These are phyloP conservation scores for Fusarium sp. DNA, from an alignment of 2,329 filamentous ascomycete species.

Conservation along the genomic window DNA sequence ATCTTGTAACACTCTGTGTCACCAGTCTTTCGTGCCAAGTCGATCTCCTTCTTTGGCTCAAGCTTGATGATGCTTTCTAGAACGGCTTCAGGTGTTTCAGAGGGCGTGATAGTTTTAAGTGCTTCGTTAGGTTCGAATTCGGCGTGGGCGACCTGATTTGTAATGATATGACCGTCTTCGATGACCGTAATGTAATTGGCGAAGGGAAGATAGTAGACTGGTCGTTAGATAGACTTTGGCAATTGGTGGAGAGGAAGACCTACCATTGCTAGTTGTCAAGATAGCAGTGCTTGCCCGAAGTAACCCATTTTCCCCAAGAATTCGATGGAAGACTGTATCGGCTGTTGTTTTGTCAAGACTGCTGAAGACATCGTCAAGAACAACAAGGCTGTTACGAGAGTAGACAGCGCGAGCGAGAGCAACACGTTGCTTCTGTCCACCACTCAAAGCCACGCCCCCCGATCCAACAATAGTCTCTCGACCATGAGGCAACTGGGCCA, in stretches of 20 bases:
- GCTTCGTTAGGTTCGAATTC: conserved; percentile 24
- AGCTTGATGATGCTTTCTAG: background rate
- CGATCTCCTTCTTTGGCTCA: conserved; percentile 23
- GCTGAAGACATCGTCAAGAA: conserved; percentile 62
- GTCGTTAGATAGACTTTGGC: background rate
- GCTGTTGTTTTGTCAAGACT: conserved; percentile 59
- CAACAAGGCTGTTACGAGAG: conserved; percentile 51
- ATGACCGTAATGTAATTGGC: conserved; percentile 46
- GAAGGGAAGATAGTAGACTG: conserved; percentile 42
- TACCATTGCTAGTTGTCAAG: conserved; percentile 20
- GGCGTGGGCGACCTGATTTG: conserved; percentile 43
- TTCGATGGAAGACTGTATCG: conserved; percentile 54
- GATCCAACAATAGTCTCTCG: conserved; percentile 55
- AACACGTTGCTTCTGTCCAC: conserved; percentile 58
- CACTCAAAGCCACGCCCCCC: conserved; percentile 57
- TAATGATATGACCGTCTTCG: conserved; percentile 33
- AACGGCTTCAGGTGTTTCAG: rapidly evolving
- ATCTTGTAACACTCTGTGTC: conserved; percentile 48
- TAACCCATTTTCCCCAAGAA: conserved; percentile 57
- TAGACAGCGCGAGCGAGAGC: conserved; percentile 62
- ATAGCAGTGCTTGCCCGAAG: conserved; percentile 54
- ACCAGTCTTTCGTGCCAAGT: conserved; percentile 46
- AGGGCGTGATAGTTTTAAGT: background rate
- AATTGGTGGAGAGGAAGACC: rapidly evolving
- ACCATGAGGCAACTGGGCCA: conserved; percentile 48